A percentile compares a stretch with the other conserved stretches of the same genome.
Conservation (phyloP, 2,329 filamentous ascomycete species). For the Dothideomycetes sp. region DNA sequence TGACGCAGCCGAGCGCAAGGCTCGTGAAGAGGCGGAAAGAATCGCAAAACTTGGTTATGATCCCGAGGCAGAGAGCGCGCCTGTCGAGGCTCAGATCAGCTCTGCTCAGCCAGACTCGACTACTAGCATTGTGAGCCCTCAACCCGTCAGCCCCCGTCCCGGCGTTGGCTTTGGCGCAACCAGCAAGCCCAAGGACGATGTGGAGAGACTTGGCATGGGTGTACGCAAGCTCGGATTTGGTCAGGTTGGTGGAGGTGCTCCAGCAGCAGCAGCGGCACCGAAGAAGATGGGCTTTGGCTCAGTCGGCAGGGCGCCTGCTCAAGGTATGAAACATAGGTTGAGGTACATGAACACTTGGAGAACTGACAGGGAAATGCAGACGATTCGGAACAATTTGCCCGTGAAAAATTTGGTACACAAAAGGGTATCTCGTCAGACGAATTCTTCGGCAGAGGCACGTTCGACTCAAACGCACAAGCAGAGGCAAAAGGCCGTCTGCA, state of each 20-base stretch:
- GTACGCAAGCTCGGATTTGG: slow-evolving; percentile 79
- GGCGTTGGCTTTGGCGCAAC: slow-evolving; percentile 54
- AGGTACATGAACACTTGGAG: background rate
- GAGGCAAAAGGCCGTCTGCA: slow-evolving; percentile 83
- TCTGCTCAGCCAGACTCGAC: slow-evolving; percentile 39
- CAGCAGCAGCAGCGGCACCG: slow-evolving; percentile 47
- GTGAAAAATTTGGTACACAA: slow-evolving; percentile 79
- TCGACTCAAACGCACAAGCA: slow-evolving; percentile 67
- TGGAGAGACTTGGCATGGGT: slow-evolving; percentile 86
- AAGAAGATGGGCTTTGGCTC: slow-evolving; percentile 75
- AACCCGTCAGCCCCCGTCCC: slow-evolving; percentile 59
- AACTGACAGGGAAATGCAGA: slow-evolving; percentile 29
- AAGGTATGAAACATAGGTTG: slow-evolving; percentile 40
- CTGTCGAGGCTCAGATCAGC: slow-evolving; percentile 30
- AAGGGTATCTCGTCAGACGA: slow-evolving; percentile 98
- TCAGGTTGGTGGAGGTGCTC: slow-evolving; percentile 58
- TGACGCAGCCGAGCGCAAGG: slow-evolving; percentile 92
- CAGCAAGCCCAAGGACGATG: slow-evolving; percentile 50
- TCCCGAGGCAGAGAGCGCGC: slow-evolving; percentile 61
- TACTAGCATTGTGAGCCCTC: slow-evolving; percentile 61
- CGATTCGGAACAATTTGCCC: slow-evolving; percentile 74
- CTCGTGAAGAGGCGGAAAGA: slow-evolving; percentile 92
- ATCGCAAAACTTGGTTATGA: slow-evolving; percentile 95
- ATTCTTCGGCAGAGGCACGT: slow-evolving; percentile 88
- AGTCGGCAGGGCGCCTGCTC: slow-evolving; percentile 56